These are phyloP conservation scores for Phytophthora melonis DNA, from an alignment of 352 stramenopile genomes.

Conservation along the genomic window DNA sequence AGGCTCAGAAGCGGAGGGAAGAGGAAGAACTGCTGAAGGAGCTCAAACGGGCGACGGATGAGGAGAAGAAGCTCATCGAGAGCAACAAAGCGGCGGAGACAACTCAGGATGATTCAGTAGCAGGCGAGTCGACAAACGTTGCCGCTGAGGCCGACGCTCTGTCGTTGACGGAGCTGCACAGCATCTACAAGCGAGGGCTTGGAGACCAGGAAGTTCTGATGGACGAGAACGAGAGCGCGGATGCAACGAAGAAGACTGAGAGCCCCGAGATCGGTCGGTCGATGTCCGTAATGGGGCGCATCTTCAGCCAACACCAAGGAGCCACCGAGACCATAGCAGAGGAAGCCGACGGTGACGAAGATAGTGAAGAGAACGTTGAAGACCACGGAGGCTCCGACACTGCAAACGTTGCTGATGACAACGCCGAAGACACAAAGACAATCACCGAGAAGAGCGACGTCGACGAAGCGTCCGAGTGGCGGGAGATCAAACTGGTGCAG, in stretches of 20 bases:
- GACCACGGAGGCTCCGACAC: constrained; percentile 12
- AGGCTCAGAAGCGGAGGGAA: constrained; percentile 40
- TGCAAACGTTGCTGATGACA: constrained; percentile 13
- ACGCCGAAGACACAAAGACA: constrained; percentile 17
- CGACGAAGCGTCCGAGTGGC: constrained; percentile 55
- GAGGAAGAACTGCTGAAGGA: constrained; percentile 51
- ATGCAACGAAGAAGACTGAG: constrained; percentile 2
- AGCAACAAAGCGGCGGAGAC: constrained; percentile 4
- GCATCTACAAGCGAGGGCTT: constrained; percentile 84
- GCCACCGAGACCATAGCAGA: constrained; percentile 51
- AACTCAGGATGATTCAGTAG: not conserved
- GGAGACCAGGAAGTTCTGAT: constrained; percentile 75
- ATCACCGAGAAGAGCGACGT: constrained; percentile 29
- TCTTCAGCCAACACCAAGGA: constrained; percentile 52
- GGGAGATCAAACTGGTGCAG: constrained; percentile 62
- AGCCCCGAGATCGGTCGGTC: constrained; percentile 4
- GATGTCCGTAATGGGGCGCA: constrained; percentile 53
- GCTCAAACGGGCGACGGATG: constrained; percentile 51
- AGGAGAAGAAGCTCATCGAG: constrained; percentile 46
- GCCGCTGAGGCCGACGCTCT: constrained; percentile 36
- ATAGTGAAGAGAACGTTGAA: constrained; percentile 23
- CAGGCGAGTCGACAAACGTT: not conserved
- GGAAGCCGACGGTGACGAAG: constrained; percentile 46
- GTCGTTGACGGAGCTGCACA: constrained; percentile 75
- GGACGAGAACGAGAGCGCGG: constrained; percentile 44